Evolutionary conservation across 1,284 basidiomycete genomes (phyloP).

Genomic region (Ceratobasidium sp.): DNA sequence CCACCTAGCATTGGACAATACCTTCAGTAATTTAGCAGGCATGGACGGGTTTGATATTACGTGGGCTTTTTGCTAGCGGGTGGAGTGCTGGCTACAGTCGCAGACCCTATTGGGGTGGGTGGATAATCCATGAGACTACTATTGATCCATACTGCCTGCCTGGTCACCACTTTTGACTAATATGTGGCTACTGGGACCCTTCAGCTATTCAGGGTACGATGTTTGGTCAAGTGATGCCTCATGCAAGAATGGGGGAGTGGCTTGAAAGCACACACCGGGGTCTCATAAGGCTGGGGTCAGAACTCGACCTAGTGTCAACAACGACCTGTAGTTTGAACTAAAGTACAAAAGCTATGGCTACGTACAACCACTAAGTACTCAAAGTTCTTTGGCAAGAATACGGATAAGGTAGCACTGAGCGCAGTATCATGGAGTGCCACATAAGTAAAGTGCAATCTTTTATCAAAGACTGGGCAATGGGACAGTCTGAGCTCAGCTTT

Average conservation of each 20-base stretch:
- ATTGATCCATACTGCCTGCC: not conserved
- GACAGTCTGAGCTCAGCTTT: too few species aligned
- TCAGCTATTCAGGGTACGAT: not conserved
- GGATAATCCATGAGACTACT: not conserved
- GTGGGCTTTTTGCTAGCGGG: not conserved
- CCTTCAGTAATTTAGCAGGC: constrained; percentile 29
- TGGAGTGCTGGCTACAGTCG: not conserved
- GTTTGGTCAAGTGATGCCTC: not conserved
- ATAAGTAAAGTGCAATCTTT: too few species aligned
- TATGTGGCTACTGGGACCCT: not conserved
- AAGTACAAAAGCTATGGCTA: too few species aligned
- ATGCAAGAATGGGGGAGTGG: not conserved
- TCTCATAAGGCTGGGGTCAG: not conserved
- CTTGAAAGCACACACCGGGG: not conserved
- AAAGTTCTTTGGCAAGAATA: too few species aligned
- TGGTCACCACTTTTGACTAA: not conserved
- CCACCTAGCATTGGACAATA: constrained; percentile 6
- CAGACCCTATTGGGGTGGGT: not conserved
- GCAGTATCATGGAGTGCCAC: too few species aligned
- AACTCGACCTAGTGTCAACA: constrained; percentile 15
- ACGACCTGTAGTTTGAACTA: too few species aligned
- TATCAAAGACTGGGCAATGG: too few species aligned
- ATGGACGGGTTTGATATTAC: constrained; percentile 3
- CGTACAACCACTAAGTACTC: too few species aligned
- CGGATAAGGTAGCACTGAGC: too few species aligned